Base-by-base conservation (phyloP, 257 asterid genomes). In the Salvia splendens region DNA sequence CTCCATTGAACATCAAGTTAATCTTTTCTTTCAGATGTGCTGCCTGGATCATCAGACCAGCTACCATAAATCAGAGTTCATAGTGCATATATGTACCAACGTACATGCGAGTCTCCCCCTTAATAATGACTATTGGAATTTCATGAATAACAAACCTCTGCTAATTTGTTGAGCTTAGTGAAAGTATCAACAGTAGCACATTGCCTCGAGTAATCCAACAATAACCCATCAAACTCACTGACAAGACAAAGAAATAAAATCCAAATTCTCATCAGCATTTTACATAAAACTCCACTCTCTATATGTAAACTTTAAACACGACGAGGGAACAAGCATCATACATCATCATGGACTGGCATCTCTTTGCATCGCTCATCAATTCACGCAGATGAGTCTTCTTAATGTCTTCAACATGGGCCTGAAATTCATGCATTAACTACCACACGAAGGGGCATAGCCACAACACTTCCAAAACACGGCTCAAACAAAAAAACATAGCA, bases 161-260 rank as follows among this genome's bases (percentile, higher is more conserved):
- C 96, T 67, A 94, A 82, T 36, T 50, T 75, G 58, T 70, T 67
- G 65, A 94, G 95, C 78, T 84, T 94, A 28, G 75, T 66, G 82
- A 94, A 47, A 8, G 99, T 94, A 55, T 89, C 95, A 58, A 74
- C 76, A 68, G 87, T 87, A 56, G 89, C 92, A 66, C 85, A 63
- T 69, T 94, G 99, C 84, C 99, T 84, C 9, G 99, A 87, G 69
- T 84, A 94, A 80, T 94, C 99, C 81, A 94, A 71, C 75, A 85
- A 71, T 54, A 89, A 79, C 77, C 87, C 90, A 57, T 92, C 98
- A 68, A 76, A 83, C 74, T 91, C 98, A 63, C 98, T 93, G 81
- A 62, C 33, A 69, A 15, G 66, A 70, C 14, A 20, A 55, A 35
- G 49, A 46, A 68, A 15, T n/a, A 64, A 54, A 47, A 55, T 0